Base-by-base conservation (phyloP, 2,329 filamentous ascomycete genomes). In the Aspergillus texensis region DNA sequence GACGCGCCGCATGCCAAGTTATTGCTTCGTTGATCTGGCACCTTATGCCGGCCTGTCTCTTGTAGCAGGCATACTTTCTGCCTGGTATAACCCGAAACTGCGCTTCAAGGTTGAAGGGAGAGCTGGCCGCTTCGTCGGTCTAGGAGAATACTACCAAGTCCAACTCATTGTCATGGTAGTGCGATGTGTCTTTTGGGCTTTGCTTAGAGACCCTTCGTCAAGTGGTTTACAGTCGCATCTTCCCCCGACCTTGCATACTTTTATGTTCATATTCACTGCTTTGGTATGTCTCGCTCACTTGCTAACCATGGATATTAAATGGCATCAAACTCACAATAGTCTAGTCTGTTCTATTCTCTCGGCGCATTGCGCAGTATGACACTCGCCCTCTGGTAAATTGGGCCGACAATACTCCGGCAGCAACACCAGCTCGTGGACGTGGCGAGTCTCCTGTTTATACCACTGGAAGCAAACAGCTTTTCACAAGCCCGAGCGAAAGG, bases 81-180 rank as follows among this genome's bases (percentile, higher is more conserved):
- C 82, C 10, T 84, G 82, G 82, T 84, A 81, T 80, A 83, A 84
- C 65, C 82, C 81, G 10, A 79, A 78, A 61, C 70, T 83, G 68
- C 77, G 78, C 62, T 67, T 79, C 54, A 82, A 81, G 68, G 70
- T 83, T 16, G 73, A 78, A 60, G 79, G 79, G 45, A 71, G 74
- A 65, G 74, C 73, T 50, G 80, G 79, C 10, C 75, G 78, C 19
- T 75, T 83, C 46, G 62, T 71, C 39, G 80, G 81, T 3, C 71
- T 82, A 39, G 71, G 73, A 16, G 77, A 82, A 61, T 84, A 82
- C 65, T 84, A 84, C 65, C 71, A 80, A 64, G 70, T 80, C 3
- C 82, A 84, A 63, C 71, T 81, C n/a, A 75, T 81, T 60, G 69
- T 79, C n/a, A 72, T 83, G 63, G 77, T 79, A 11, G 68, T 77